Evolutionary conservation across 1,139 yeast species (phyloP), one percentile per base, ranked within the genome.

Genomic region (Arxiozyma telluris): DNA sequence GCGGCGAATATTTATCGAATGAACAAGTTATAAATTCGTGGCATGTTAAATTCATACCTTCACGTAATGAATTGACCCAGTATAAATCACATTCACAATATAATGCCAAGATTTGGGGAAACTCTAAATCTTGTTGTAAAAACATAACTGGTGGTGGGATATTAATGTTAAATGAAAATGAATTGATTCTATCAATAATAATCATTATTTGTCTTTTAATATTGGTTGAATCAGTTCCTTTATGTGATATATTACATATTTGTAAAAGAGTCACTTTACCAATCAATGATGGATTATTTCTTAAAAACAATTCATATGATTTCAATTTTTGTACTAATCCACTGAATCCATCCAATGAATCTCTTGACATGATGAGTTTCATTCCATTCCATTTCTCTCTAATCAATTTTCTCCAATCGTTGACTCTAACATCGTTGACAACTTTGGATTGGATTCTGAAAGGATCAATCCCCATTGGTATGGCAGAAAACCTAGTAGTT

Each of bases 31-130:
- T 80, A 66, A 86, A 94, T 68, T 93, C 98, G 65, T 94, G 98
- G 63, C 97, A 90, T 0, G 98, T 90, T 65, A 93, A 75, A 65
- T 93, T 93, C 87, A 93, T 87, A 21, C 98, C 98, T 70, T 94
- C 99, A 66, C 98, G 82, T 78, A 93, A 80, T 1, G 96, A 86
- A 6, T 96, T 84, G 1, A 93, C 97, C 48, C 88, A 83, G 68
- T 93, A 93, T 1, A 82, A 76, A 61, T 87, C 95, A 0, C 98
- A 96, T 67, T 90, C 97, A 48, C 84, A 75, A 53, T 87, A 79
- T 54, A 94, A 73, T 0, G 96, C 98, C 60, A 93, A 71, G 65
- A 91, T 91, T 69, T 93, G 98, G 55, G 84, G 87, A 67, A 88
- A 91, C 41, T 83, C 91, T 56, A 93, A 81, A 63, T 93, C 97